phyloP scores from a whole-genome alignment of 352 stramenopile genomes.

The Phytophthora megakarya region DNA sequence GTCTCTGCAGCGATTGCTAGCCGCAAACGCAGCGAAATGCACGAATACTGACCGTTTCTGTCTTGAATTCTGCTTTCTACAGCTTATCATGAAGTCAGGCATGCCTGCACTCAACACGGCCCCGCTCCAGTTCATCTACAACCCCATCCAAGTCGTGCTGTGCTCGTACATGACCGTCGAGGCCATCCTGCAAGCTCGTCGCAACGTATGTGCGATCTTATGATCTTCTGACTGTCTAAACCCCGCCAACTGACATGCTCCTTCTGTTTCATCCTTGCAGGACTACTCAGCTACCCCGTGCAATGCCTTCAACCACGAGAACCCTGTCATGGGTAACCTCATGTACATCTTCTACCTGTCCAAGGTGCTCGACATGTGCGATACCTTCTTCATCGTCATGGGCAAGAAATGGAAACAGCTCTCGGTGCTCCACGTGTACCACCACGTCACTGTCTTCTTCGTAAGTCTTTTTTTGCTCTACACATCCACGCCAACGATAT shows the following conservation, averaged over 20 bases:
- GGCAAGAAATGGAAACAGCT: slow-evolving; percentile 97
- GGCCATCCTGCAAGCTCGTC: slow-evolving; percentile 86
- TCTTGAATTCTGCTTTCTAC: slow-evolving; percentile 1
- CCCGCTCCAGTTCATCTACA: slow-evolving; percentile 93
- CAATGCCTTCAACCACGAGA: slow-evolving; percentile 87
- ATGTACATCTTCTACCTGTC: slow-evolving; percentile 98
- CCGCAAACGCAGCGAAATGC: neutral
- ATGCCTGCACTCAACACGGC: slow-evolving; percentile 58
- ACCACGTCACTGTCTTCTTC: slow-evolving; percentile 96
- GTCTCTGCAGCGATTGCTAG: neutral
- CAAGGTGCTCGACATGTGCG: slow-evolving; percentile 92
- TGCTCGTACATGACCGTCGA: slow-evolving; percentile 96
- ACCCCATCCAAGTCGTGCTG: slow-evolving; percentile 93
- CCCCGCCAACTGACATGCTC: slow-evolving; percentile 22
- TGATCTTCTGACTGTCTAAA: too few species aligned
- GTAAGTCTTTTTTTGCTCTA: slow-evolving; percentile 53
- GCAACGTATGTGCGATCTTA: slow-evolving; percentile 66
- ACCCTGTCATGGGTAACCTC: slow-evolving; percentile 91
- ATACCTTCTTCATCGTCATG: slow-evolving; percentile 96
- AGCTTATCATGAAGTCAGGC: slow-evolving; percentile 62
- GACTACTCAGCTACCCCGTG: slow-evolving; percentile 88
- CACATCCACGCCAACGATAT: neutral
- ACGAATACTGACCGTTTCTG: slow-evolving; percentile 4
- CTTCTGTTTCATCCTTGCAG: slow-evolving; percentile 28
- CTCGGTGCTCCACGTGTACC: slow-evolving; percentile 97